phyloP scores from a whole-genome alignment of 164 flowering plant species.

The Liquidambar formosana region DNA sequence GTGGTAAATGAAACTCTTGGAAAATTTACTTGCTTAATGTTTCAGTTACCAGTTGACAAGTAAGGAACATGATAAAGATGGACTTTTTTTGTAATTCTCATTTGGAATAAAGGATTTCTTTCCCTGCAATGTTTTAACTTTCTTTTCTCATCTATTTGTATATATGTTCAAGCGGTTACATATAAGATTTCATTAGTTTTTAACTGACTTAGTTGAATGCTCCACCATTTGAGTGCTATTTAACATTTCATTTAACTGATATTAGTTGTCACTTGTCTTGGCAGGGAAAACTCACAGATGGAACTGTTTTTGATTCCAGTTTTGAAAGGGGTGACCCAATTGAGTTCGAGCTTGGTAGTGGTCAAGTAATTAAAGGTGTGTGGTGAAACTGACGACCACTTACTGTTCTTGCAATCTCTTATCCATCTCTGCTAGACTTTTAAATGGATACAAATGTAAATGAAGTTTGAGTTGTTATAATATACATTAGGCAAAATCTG shows the following conservation, averaged over 20 bases:
- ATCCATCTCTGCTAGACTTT: no score
- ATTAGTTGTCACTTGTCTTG: conserved; percentile 5
- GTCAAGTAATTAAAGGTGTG: conserved; percentile 96
- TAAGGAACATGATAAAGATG: no score
- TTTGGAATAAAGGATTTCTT: background rate
- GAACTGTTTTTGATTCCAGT: conserved; percentile 98
- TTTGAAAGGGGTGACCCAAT: conserved; percentile 95
- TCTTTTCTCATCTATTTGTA: background rate
- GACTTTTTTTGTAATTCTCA: no score
- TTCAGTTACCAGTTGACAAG: no score
- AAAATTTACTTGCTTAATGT: no score
- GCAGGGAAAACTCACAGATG: conserved; percentile 98
- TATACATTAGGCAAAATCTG: no score
- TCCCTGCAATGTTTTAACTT: background rate
- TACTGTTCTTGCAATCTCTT: no score
- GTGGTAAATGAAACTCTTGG: no score
- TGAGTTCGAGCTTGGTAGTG: conserved; percentile 91
- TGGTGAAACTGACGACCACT: background rate
- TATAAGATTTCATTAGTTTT: background rate
- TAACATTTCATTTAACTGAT: conserved; percentile 2
- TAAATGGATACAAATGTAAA: no score
- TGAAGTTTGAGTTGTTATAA: no score
- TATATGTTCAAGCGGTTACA: background rate
- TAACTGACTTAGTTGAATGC: background rate
- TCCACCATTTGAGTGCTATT: background rate